Evolutionary conservation across 1,284 basidiomycete genomes (phyloP), one percentile per base, ranked within the genome.

Genomic region (Boletellus dicymbophilus): DNA sequence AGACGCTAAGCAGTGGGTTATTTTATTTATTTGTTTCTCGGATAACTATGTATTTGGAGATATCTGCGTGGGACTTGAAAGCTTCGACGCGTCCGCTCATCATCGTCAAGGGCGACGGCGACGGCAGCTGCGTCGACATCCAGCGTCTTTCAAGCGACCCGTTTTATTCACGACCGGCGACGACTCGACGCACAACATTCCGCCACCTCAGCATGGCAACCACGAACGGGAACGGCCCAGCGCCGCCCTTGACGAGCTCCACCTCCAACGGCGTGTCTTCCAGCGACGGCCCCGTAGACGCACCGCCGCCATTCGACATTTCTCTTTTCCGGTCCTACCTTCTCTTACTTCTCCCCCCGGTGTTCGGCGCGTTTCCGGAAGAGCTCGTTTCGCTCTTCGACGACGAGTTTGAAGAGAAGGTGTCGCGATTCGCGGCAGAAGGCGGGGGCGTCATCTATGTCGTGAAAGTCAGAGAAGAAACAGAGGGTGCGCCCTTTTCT

Each of bases 361-460:
- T 93, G 2, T 77, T 93, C 21, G 88, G 82, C 12, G 84, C 88
- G 5, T 63, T 71, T 15, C 72, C 74, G 2, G 73, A 75, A 36
- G 88, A 93, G 52, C 72, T 93, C 4, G 77, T 86, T 28, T 68
- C 79, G 0, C 65, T 93, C 30, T 88, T 92, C 60, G 85, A 89
- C 57, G 76, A 80, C 38, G 85, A 85, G 50, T 93, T 90, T 58
- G 79, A 85, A 46, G 88, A 89, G 58, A 82, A 81, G 58, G 82
- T 90, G 21, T 68, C 78, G 43, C 79, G 84, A 48, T 94, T 93
- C 69, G 85, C 87, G 20, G 73, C 75, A 9, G 91, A 93, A 57
- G 82, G 80, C 28, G 84, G 82, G 6, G 82, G 77, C 16, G 85
- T 84, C 39, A 72, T 93, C 45, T 93, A 93, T 69, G 81, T 93